Base-by-base conservation (phyloP, 2,329 filamentous ascomycete species). In the Ascochyta koolunga region DNA sequence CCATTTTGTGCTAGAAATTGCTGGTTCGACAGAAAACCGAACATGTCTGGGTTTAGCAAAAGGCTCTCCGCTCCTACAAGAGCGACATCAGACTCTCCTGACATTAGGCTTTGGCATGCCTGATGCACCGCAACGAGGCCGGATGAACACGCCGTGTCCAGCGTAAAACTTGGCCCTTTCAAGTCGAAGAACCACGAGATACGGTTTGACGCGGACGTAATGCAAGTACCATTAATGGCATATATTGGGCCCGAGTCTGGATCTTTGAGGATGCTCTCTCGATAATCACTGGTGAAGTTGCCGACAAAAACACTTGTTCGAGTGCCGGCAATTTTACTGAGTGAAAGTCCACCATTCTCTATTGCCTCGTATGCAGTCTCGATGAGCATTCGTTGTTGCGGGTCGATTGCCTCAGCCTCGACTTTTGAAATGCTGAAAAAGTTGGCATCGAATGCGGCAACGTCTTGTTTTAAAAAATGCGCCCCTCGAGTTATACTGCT, bases 121-220 rank as follows among this genome's bases (percentile, higher is more conserved):
- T 31, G 9, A 15, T 65, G 58, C 2, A 56, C 48, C 2, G 51
- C 60, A 2, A 58, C 50, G 6, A 66, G 35, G 11, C 52, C 59
- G 2, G 48, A 53, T 1, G 66, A 66, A 15, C 67, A 70, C 1
- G 56, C 66, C 2, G 65, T 69, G 32, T 70, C 66, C 1, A 67
- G 33, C 2, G 52, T 58, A 10, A 64, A 39, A 4, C 45, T 56
- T 2, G 62, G 49, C 0, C 67, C 67, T 3, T 22, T 22, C 2
- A 33, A 65, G 74, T 39, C 46, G 35, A 57, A 62, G 32, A 49
- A 54, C 21, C 46, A 53, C 3, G 45, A 51, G 1, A 61, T 22
- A 13, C 58, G 32, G 22, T 56, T 76, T 15, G 44, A 32, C 37
- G 13, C 36, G 13, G 39, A 40, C 6, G 45, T 29, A 19, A 44